A percentile compares a stretch with the other conserved stretches of the same genome.
Conservation (phyloP, 2,329 filamentous ascomycete species). For the Penicillium hesseltinei region DNA sequence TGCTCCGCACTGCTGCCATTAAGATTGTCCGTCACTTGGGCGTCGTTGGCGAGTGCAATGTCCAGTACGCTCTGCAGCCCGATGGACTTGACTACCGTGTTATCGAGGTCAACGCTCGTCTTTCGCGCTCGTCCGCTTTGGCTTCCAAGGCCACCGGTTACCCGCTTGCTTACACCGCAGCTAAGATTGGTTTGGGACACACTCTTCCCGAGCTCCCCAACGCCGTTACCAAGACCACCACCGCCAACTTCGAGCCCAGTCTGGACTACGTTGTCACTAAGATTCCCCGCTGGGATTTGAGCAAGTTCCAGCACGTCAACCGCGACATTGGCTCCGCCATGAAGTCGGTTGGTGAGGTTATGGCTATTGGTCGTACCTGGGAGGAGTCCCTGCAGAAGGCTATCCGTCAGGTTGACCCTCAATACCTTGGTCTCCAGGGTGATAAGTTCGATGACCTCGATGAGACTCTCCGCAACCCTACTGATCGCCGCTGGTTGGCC, state of each 20-base stretch:
- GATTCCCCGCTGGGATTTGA: conserved; percentile 96
- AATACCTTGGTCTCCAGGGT: conserved; percentile 88
- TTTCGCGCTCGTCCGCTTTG: conserved; percentile 93
- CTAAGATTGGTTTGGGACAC: conserved; percentile 96
- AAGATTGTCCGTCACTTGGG: conserved; percentile 97
- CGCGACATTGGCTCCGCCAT: conserved; percentile 95
- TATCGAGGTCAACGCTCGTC: conserved; percentile 97
- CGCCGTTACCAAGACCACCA: conserved; percentile 96
- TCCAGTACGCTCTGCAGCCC: conserved; percentile 94
- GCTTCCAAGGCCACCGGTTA: conserved; percentile 98
- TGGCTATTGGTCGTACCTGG: conserved; percentile 98
- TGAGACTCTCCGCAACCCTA: conserved; percentile 84
- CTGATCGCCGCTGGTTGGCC: conserved; percentile 93
- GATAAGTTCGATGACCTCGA: conserved; percentile 94
- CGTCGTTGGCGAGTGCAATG: conserved; percentile 97
- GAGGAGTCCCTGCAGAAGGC: conserved; percentile 99
- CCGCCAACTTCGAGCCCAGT: conserved; percentile 96
- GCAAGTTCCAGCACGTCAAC: conserved; percentile 99
- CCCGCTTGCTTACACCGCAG: conserved; percentile 93
- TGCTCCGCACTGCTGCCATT: conserved; percentile 95
- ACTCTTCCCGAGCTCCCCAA: conserved; percentile 94
- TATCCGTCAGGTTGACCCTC: conserved; percentile 92
- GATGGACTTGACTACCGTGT: conserved; percentile 97
- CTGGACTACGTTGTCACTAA: conserved; percentile 98
- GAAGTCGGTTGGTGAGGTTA: conserved; percentile 99